Evolutionary conservation across 768 basidiomycete genomes (phyloP), one percentile per base, ranked within the genome.

Genomic region (Agaricus subrufescens): DNA sequence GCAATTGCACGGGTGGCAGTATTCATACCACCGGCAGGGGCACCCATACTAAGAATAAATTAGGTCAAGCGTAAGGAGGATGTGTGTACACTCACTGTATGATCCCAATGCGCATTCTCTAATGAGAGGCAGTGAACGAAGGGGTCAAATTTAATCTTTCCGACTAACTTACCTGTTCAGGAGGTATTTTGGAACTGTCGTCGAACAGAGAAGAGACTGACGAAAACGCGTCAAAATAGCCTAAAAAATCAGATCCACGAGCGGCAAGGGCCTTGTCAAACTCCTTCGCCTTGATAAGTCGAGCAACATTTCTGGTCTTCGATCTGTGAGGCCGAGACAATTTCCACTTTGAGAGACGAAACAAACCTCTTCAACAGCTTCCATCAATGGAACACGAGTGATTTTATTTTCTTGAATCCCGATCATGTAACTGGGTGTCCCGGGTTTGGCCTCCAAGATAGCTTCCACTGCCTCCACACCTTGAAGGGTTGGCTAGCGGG

Each of bases 1-100:
- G 91, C 94, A 5, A 92, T 94, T 27, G 94, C 88, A 42, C 96
- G 89, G 1, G 94, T 97, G 0, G 96, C 97, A 1, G 97, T 95
- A 67, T 98, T 98, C 93, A 98, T 98, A 8, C 97, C 97, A 46
- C 96, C 96, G 2, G 97, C 97, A 4, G 97, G 96, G 1, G 97
- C 97, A 50, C 97, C 96, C 66, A 94, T 86, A 65, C 94, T 96
- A 37, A 3, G 54, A 43, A 25, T 51, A 46, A 26, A 42, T 61
- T 34, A 56, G 19, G 3, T 8, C 38, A 23, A 23, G 38, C 14
- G 30, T 8, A 54, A 11, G 19, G 11, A 23, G 14, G 3, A 26
- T 25, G 54, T 11, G 46, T 4, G 46, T n/a, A 11, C n/a, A 69
- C 87, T 74, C 72, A 91, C 91, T 93, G 91, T 75, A 93, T 85